Percentiles rank a stretch among this genome's conserved stretches.
These are phyloP conservation scores for Ophiostoma angusticollis DNA, from an alignment of 2,329 filamentous ascomycete genomes.

Conservation along the genomic window DNA sequence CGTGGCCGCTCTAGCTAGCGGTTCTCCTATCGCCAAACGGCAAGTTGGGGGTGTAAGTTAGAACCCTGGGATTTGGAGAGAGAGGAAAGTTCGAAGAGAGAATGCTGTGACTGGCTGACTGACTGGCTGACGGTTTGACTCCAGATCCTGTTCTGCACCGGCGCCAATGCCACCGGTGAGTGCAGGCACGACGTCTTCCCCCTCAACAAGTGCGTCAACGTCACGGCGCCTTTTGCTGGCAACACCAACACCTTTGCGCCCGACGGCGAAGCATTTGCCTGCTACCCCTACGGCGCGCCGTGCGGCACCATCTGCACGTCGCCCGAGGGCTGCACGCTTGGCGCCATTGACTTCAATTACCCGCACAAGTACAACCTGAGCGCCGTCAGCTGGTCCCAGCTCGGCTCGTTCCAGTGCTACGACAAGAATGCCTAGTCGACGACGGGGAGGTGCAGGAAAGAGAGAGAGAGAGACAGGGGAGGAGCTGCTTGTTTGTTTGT, in stretches of 20 bases:
- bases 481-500: background rate
- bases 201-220: constrained; percentile 32
- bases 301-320: constrained; percentile 35
- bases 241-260: constrained; percentile 37
- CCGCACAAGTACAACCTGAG: constrained; percentile 34
- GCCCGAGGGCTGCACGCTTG: constrained; percentile 40
- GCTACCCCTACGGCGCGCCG: constrained; percentile 29
- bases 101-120: too few species aligned
- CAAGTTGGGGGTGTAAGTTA: constrained; percentile 36
- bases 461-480: background rate
- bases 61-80: too few species aligned
- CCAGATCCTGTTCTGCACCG: constrained; percentile 39
- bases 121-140: background rate
- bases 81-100: too few species aligned
- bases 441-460: background rate
- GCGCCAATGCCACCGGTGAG: constrained; percentile 33
- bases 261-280: constrained; percentile 35
- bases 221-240: constrained; percentile 24
- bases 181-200: constrained; percentile 32
- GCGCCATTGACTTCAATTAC: constrained; percentile 32
- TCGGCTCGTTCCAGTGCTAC: constrained; percentile 26
- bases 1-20: constrained; percentile 7
- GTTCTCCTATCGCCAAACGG: constrained; percentile 25
- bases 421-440: constrained; percentile 13
- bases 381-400: constrained; percentile 30